These are phyloP conservation scores for Hanseniaspora clermontiae DNA, from an alignment of 805 yeast species.

Conservation along the genomic window DNA sequence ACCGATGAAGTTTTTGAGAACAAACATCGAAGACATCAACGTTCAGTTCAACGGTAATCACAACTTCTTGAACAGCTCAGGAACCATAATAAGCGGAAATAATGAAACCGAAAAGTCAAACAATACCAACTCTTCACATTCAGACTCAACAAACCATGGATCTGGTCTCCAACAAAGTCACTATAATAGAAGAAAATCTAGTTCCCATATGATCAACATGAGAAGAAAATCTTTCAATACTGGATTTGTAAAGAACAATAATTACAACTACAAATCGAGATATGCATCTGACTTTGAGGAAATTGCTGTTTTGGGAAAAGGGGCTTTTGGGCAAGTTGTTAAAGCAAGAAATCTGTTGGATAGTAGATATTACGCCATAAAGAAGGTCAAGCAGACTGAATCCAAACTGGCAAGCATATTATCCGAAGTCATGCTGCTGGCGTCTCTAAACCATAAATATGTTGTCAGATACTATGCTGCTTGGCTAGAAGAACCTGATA, in stretches of 20 bases:
- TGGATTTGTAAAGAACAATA: conserved; percentile 23
- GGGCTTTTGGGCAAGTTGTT: conserved; percentile 98
- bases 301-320: conserved; percentile 77
- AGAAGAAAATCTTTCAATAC: conserved; percentile 33
- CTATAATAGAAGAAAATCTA: conserved; percentile 14
- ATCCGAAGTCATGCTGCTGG: conserved; percentile 83
- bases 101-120: not conserved
- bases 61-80: conserved; percentile 8
- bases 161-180: not conserved
- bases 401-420: conserved; percentile 68
- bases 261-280: conserved; percentile 38
- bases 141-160: not conserved
- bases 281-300: conserved; percentile 92
- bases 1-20: conserved; percentile 70
- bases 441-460: conserved; percentile 85
- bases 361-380: conserved; percentile 89
- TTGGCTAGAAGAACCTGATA: conserved; percentile 70
- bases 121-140: not conserved
- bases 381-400: conserved; percentile 74
- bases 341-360: conserved; percentile 87
- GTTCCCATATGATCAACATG: conserved; percentile 22
- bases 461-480: conserved; percentile 95
- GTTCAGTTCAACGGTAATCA: conserved; percentile 19
- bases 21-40: conserved; percentile 38
- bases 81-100: conserved; percentile 12